Percentiles rank a stretch among this genome's conserved stretches.
These are phyloP conservation scores for Lentinus tigrinus DNA, from an alignment of 768 basidiomycete genomes.

Conservation along the genomic window DNA sequence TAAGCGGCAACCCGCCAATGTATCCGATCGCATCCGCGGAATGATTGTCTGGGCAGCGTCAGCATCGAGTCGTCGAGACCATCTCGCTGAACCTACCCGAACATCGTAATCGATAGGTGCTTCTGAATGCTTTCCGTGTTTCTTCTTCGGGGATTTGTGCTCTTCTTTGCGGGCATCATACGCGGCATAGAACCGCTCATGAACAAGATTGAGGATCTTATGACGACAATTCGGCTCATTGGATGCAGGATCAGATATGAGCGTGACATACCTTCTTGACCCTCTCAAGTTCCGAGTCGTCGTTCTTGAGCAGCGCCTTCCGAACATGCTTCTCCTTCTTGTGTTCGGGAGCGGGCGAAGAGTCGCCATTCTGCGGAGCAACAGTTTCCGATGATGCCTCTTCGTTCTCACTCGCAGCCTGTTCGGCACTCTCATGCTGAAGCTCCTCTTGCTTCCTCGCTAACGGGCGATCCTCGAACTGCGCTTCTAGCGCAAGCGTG, in stretches of 20 bases:
- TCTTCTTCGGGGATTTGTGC: constrained; percentile 30
- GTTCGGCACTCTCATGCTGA: constrained; percentile 44
- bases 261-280: constrained; percentile 62
- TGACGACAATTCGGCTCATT: not conserved
- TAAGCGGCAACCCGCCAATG: constrained; percentile 77
- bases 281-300: constrained; percentile 79
- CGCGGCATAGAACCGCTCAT: constrained; percentile 69
- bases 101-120: constrained; percentile 56
- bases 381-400: constrained; percentile 5
- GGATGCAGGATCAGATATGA: too few relatives aligned
- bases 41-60: constrained; percentile 69
- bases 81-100: constrained; percentile 49
- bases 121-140: constrained; percentile 32
- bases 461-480: constrained; percentile 82
- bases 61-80: not conserved
- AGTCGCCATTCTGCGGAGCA: not conserved
- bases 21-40: constrained; percentile 70
- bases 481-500: constrained; percentile 74
- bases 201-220: constrained; percentile 82
- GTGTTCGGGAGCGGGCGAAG: not conserved
- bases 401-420: constrained; percentile 8
- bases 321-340: constrained; percentile 45
- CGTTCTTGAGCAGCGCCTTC: constrained; percentile 82
- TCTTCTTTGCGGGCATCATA: constrained; percentile 47
- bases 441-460: constrained; percentile 86